Base-by-base conservation (phyloP, 140 eudicot genomes). In the Stevia rebaudiana region DNA sequence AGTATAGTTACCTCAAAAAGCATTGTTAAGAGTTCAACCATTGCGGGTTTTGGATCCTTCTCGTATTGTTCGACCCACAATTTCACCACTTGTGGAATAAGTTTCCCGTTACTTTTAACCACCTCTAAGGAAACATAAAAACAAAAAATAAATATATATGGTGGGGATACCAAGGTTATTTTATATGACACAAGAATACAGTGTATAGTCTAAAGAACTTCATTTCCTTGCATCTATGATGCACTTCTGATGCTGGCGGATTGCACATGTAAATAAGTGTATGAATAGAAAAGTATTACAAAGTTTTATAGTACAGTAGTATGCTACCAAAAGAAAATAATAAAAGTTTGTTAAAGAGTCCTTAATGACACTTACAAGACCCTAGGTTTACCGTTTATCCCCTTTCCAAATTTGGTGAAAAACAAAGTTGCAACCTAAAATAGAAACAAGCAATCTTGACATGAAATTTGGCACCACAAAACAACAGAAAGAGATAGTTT, bases 21-120 rank as follows among this genome's bases (percentile, higher is more conserved):
- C 96, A 85, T 78, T 3, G 81, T 71, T 65, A 91, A 68, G 54
- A 91, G 89, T 65, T 85, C 98, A 64, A 80, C 89, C 83, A 77
- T 80, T 61, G 96, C 96, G 11, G 95, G 71, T 59, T 87, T 91
- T 6, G 80, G 81, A 68, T 83, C 87, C 69, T 71, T 82, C 82
- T 91, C 98, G 33, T 87, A 91, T 13, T 50, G 79, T 52, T 91
- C 98, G 41, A 85, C 96, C 95, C 85, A 91, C 16, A 42, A 37
- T 78, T 87, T 91, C 46, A 88, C 96, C 48, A 74, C 88, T 50
- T 80, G 83, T 10, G 96, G 96, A 49, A 91, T 85, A 56, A 65
- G 80, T 74, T 83, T 87, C 53, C 96, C 94, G 6, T 72, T 84
- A n/a, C 79, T 79, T 82, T 87, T 91, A 33, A 91, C 49, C 43